Evolutionary conservation across 2,329 filamentous ascomycete species (phyloP), one percentile per base, ranked within the genome.

Genomic region (Alternaria novae-zelandiae): DNA sequence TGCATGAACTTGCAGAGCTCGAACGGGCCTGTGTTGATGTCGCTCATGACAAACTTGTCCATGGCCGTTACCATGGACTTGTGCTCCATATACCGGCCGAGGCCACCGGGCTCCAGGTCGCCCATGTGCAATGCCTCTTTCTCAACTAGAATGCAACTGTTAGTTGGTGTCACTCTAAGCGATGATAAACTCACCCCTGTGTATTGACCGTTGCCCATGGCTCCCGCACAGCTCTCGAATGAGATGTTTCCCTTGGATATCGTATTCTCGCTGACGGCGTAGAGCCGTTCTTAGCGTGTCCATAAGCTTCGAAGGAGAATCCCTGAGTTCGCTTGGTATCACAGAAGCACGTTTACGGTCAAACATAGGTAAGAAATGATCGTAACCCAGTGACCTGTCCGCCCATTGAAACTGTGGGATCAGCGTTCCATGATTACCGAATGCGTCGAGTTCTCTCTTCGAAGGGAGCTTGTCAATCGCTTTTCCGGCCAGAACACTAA

Each of bases 51-150:
- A 44, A 65, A 68, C 4, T 63, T 32, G 45, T 73, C 73, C 71
- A 71, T 71, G 12, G 75, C 73, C n/a, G 70, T 66, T 28, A 82
- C 69, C 59, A 84, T 77, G 4, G 74, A 70, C 46, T 75, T 73
- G 20, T 78, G 75, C 55, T 83, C 79, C 2, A 73, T 51, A 64
- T 82, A 83, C 55, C 74, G 77, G 46, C 76, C 71, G 25, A 78
- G 76, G 0, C 79, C 78, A 4, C 79, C 75, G 1, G 81, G 79
- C 51, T 83, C 80, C 2, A 83, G 67, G 49, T 85, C 83, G 6
- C 77, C 82, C 6, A 77, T 72, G 59, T 85, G 83, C 74, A 83
- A 85, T 26, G 76, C 74, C 50, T 83, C 74, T 54, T 85, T 82
- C 70, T 83, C 25, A n/a, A 49, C 46, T 49, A 82, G 8, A 73